A percentile compares a stretch with the other conserved stretches of the same genome.
phyloP scores from a whole-genome alignment of 805 yeast genomes.

The Starmera pachycereana region DNA sequence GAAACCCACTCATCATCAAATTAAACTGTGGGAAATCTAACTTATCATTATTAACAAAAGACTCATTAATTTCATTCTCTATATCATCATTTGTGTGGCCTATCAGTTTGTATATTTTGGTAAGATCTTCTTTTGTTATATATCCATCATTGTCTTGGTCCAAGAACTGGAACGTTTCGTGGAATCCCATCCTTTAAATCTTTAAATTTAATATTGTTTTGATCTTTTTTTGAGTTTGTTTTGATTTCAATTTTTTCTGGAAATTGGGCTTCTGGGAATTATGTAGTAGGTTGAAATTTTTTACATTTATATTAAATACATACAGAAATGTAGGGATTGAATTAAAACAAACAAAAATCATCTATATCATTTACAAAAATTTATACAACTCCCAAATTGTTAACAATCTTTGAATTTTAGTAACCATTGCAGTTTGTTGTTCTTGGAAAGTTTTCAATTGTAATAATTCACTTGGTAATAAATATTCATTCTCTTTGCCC shows the following conservation, averaged over 20 bases:
- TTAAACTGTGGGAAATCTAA: constrained; percentile 59
- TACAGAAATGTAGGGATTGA: background rate
- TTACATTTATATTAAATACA: too few species aligned
- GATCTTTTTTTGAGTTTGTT: constrained; percentile 1
- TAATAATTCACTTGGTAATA: constrained; percentile 65
- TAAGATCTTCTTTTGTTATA: constrained; percentile 46
- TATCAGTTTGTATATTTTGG: constrained; percentile 38
- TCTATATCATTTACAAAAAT: constrained; percentile 15
- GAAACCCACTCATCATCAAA: constrained; percentile 46
- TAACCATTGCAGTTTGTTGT: constrained; percentile 43
- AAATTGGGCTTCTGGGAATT: too few species aligned
- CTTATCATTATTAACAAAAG: constrained; percentile 32
- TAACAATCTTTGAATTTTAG: constrained; percentile 45
- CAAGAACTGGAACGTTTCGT: constrained; percentile 68
- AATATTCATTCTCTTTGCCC: constrained; percentile 65
- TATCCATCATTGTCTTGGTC: constrained; percentile 75
- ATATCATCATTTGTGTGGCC: constrained; percentile 35
- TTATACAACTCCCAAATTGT: constrained; percentile 48
- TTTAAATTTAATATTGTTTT: constrained; percentile 14
- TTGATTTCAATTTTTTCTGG: constrained; percentile 3
- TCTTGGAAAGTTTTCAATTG: constrained; percentile 55
- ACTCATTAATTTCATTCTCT: constrained; percentile 26
- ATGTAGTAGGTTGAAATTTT: too few species aligned
- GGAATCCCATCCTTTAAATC: constrained; percentile 28
- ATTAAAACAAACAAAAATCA: background rate